Conservation (phyloP, 75 land plant genomes). For the Cryptomeria japonica region DNA sequence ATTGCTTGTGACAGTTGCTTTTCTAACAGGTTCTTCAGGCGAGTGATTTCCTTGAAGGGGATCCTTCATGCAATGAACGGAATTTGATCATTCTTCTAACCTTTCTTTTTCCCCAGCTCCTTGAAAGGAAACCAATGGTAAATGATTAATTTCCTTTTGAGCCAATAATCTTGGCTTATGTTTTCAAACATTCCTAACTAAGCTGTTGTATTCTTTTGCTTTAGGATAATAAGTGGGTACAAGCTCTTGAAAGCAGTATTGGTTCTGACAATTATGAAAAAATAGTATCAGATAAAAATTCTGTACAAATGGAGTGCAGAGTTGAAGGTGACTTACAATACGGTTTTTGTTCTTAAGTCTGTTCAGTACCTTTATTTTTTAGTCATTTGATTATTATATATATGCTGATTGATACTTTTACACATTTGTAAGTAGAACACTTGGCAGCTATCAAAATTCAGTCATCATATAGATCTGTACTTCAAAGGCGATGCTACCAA, state of each 20-base stretch:
- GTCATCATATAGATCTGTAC: conserved; percentile 2
- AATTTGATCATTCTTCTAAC: conserved; percentile 60
- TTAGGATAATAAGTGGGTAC: not conserved
- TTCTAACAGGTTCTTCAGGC: conserved; percentile 52
- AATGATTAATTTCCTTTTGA: not conserved
- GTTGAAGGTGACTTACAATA: not conserved
- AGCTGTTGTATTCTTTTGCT: not conserved
- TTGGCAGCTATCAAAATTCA: conserved; percentile 8
- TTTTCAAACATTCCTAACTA: not conserved
- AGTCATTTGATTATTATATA: not conserved
- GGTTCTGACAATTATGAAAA: not conserved
- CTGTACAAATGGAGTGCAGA: not conserved
- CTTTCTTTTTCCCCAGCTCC: conserved; percentile 52
- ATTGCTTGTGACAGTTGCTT: conserved; percentile 3
- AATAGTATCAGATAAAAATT: not conserved
- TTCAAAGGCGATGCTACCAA: not conserved
- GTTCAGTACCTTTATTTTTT: not conserved
- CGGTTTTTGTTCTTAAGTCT: not conserved
- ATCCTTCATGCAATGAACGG: conserved; percentile 48
- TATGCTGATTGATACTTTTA: not conserved
- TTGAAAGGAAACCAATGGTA: conserved; percentile 52
- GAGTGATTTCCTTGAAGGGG: conserved; percentile 55
- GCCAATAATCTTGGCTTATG: not conserved
- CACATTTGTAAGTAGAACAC: not conserved
- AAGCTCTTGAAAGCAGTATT: not conserved